Conservation (phyloP, 1,284 basidiomycete genomes). For the Golubevia sp. region DNA sequence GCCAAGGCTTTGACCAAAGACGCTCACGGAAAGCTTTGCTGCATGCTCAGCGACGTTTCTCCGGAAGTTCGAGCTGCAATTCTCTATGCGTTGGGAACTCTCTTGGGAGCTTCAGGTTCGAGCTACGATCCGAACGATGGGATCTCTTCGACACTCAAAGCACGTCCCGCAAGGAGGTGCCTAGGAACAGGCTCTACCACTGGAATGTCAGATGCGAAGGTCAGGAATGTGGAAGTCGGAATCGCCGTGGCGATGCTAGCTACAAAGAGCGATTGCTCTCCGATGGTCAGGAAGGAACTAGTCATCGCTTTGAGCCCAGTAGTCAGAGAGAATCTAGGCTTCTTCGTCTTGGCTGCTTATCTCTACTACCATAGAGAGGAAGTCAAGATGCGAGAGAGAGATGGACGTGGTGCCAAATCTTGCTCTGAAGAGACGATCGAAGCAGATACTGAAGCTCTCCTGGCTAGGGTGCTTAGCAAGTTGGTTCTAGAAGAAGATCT, state of each 20-base stretch:
- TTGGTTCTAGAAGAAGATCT: conserved; percentile 69
- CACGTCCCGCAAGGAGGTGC: conserved; percentile 63
- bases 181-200: conserved; percentile 84
- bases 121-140: conserved; percentile 44
- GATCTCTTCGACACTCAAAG: conserved; percentile 27
- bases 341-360: conserved; percentile 95
- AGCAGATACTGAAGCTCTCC: conserved; percentile 67
- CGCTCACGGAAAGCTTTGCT: conserved; percentile 84
- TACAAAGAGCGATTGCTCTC: conserved; percentile 90
- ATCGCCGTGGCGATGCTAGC: conserved; percentile 68
- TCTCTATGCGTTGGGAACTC: conserved; percentile 87
- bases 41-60: conserved; percentile 81
- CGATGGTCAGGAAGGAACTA: conserved; percentile 93
- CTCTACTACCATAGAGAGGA: conserved; percentile 85
- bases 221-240: conserved; percentile 69
- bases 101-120: conserved; percentile 82
- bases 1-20: conserved; percentile 79
- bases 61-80: conserved; percentile 91
- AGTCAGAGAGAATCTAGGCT: conserved; percentile 93
- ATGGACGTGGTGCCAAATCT: conserved; percentile 66
- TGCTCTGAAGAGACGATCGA: conserved; percentile 34
- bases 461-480: conserved; percentile 73
- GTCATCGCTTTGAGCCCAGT: conserved; percentile 88
- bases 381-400: conserved; percentile 38
- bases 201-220: conserved; percentile 74